Evolutionary conservation across 23 red algal species (phyloP).

Genomic region (Gracilaria caudata): DNA sequence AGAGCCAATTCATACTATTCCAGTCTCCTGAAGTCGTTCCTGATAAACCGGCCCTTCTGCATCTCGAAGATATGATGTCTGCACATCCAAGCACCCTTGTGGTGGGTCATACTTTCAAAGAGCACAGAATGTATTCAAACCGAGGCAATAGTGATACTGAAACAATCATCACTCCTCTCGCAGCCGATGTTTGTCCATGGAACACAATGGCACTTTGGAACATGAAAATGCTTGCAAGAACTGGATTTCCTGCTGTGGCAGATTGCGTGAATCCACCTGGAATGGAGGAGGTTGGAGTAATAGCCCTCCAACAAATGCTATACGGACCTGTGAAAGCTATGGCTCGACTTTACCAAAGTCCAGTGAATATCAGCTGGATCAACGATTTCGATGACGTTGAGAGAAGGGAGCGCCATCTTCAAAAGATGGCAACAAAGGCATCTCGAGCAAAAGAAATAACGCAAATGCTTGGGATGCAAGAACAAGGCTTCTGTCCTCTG

Average conservation of each 20-base stretch:
- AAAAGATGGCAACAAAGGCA: background rate
- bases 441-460: background rate
- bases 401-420: background rate
- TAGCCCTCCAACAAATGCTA: slow-evolving; percentile 28
- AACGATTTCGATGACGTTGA: background rate
- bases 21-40: slow-evolving; percentile 38
- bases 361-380: background rate
- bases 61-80: background rate
- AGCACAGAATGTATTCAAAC: background rate
- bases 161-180: background rate
- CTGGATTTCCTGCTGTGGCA: slow-evolving; percentile 63
- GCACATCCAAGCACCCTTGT: background rate
- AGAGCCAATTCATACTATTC: slow-evolving; percentile 27
- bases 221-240: slow-evolving; percentile 19
- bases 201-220: slow-evolving; percentile 67
- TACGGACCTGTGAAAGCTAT: background rate
- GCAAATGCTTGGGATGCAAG: background rate
- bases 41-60: background rate
- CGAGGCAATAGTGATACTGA: background rate
- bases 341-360: background rate
- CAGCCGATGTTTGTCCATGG: slow-evolving; percentile 44
- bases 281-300: slow-evolving; percentile 69
- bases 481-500: background rate
- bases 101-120: slow-evolving; percentile 19
- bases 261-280: slow-evolving; percentile 50